Conservation (phyloP, 495 filamentous ascomycete genomes). For the Penicillium silybi region DNA sequence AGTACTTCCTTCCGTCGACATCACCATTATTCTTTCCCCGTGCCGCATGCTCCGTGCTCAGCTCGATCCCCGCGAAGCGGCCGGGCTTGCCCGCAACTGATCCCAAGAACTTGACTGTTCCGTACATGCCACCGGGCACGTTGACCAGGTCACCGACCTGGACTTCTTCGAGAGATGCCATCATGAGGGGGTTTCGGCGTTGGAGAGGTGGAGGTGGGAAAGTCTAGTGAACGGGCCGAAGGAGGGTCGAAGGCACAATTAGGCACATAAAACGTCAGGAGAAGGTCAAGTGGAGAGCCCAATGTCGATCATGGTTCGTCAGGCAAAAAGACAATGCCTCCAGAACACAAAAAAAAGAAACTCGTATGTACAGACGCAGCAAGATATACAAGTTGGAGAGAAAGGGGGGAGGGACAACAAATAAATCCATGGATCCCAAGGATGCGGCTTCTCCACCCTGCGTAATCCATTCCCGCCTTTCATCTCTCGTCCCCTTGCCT, state of each 20-base stretch:
- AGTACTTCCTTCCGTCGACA: conserved; percentile 85
- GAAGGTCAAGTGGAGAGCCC: conserved; percentile 8
- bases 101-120: conserved; percentile 85
- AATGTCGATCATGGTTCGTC: conserved; percentile 15
- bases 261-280: conserved; percentile 6
- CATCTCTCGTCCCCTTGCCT: background rate
- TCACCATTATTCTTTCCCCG: conserved; percentile 95
- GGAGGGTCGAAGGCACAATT: background rate
- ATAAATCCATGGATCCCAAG: conserved; percentile 10
- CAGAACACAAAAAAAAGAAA: conserved; percentile 1
- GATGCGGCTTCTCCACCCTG: conserved; percentile 9
- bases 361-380: conserved; percentile 5
- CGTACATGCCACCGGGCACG: conserved; percentile 91
- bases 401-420: conserved; percentile 27
- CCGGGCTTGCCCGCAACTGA: conserved; percentile 85
- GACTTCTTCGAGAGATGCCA: conserved; percentile 52
- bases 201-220: conserved; percentile 5
- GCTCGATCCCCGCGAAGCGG: conserved; percentile 89
- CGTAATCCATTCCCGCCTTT: conserved; percentile 12
- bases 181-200: conserved; percentile 8
- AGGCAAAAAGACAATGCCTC: conserved; percentile 1
- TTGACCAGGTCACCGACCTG: conserved; percentile 87
- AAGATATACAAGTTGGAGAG: conserved; percentile 4
- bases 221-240: conserved; percentile 3
- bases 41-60: conserved; percentile 71